Base-by-base conservation (phyloP, 2,329 filamentous ascomycete genomes). In the Thielaviopsis ethacetica region DNA sequence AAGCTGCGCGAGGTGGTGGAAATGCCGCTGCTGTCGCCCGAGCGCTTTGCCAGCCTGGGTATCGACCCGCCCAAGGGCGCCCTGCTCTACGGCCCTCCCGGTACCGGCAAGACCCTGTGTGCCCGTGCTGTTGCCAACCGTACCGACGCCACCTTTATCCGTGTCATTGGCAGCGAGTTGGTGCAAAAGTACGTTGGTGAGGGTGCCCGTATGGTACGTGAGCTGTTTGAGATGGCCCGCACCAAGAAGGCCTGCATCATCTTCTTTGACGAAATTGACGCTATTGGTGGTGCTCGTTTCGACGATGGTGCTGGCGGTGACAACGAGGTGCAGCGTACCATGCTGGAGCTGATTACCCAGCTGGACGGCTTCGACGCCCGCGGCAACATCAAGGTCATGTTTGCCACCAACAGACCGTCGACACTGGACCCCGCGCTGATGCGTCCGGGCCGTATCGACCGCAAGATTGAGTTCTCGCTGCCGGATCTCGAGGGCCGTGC, bases 211-310 rank as follows among this genome's bases (percentile, higher is more conserved):
- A 98, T 98, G 93, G 93, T 98, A 21, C 85, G 93, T 67, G 93
- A 98, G 75, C 81, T 98, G 2, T 98, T 98, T 71, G 93, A 98
- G 75, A 98, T 98, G 93, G 93, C 93, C 10, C 84, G 93, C 66
- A 97, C 93, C 60, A 98, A 98, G 81, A 98, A 98, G 75, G 93
- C 93, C 0, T 98, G 93, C 73, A 98, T 98, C 70, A 98, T 98
- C 75, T 98, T 98, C 83, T 95, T 95, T 68, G 62, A 63, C 71
- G 93, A 98, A 75, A 93, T 97, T 63, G 91, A 97, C 71, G 91
- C 91, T 54, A 88, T 97, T 59, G 91, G 91, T 69, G 91, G 91
- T 66, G 91, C 91, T 47, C 88, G 91, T 72, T 96, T 97, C 69
- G 91, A 97, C 67, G 91, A 97, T 66, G 91, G 91, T 64, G 91